A percentile compares a stretch with the other conserved stretches of the same genome.
Evolutionary conservation across 306 rosid species (phyloP).

Genomic region (Senna tora): DNA sequence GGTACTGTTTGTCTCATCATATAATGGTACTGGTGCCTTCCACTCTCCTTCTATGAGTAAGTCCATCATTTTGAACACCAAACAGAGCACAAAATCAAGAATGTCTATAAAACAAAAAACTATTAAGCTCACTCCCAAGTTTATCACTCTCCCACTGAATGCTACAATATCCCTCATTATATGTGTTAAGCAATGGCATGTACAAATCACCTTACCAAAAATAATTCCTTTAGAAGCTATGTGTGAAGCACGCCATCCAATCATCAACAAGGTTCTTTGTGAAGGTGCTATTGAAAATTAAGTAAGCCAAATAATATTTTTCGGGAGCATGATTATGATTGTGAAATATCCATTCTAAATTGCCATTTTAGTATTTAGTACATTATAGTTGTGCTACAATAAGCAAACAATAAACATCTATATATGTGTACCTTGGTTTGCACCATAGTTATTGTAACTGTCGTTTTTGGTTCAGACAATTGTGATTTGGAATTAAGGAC

Average conservation of each 20-base stretch:
- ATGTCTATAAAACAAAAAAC: constrained; percentile 66
- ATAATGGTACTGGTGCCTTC: no score
- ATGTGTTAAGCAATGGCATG: no score
- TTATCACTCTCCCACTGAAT: constrained; percentile 52
- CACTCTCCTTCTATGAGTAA: constrained; percentile 73
- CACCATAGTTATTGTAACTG: no score
- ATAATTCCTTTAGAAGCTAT: constrained; percentile 41
- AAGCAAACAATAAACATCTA: background rate
- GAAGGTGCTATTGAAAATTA: background rate
- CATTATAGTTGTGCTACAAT: background rate
- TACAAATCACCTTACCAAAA: constrained; percentile 39
- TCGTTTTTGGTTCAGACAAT: no score
- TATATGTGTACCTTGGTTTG: background rate
- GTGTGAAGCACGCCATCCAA: constrained; percentile 44
- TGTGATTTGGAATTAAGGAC: no score
- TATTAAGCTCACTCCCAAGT: constrained; percentile 71
- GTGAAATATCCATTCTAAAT: background rate
- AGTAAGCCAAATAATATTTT: no score
- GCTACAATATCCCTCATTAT: constrained; percentile 42
- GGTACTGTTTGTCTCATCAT: no score
- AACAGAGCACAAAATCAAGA: constrained; percentile 66
- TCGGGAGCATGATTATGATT: background rate
- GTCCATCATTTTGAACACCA: constrained; percentile 68
- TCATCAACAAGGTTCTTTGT: background rate
- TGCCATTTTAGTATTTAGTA: background rate